Evolutionary conservation across 805 yeast species (phyloP).

Genomic region (Barnettozyma pratensis): DNA sequence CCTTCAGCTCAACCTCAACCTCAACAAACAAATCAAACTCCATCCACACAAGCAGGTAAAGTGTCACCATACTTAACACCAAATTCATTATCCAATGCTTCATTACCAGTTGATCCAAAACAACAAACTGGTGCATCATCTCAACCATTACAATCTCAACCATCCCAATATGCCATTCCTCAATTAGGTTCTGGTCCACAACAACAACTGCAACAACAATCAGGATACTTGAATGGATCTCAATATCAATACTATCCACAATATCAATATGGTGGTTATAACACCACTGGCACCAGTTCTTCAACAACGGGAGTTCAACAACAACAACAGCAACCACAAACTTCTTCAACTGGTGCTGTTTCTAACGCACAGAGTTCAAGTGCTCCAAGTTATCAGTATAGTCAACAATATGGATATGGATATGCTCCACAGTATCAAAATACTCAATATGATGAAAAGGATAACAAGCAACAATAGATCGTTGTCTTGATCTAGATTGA

Average conservation of each 20-base stretch:
- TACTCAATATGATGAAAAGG: conserved; percentile 23
- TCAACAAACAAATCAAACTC: conserved; percentile 5
- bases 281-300: neutral
- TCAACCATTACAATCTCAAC: conserved; percentile 4
- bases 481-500: neutral
- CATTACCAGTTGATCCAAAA: conserved; percentile 11
- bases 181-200: conserved; percentile 4
- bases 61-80: conserved; percentile 23
- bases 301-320: neutral
- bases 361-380: neutral
- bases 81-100: conserved; percentile 16
- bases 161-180: conserved; percentile 2
- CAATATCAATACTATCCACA: conserved; percentile 14
- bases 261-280: conserved; percentile 7
- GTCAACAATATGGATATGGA: conserved; percentile 21
- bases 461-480: conserved; percentile 9
- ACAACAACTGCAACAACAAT: conserved; percentile 8
- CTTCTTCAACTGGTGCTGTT: conserved; percentile 6
- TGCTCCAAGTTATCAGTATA: conserved; percentile 16
- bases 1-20: conserved; percentile 10
- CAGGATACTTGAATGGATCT: conserved; percentile 2
- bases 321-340: conserved; percentile 1
- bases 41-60: conserved; percentile 2
- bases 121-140: conserved; percentile 8
- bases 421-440: conserved; percentile 22